Conservation (phyloP, 176 grass and related monocot species). For the Carex myosuroides region DNA sequence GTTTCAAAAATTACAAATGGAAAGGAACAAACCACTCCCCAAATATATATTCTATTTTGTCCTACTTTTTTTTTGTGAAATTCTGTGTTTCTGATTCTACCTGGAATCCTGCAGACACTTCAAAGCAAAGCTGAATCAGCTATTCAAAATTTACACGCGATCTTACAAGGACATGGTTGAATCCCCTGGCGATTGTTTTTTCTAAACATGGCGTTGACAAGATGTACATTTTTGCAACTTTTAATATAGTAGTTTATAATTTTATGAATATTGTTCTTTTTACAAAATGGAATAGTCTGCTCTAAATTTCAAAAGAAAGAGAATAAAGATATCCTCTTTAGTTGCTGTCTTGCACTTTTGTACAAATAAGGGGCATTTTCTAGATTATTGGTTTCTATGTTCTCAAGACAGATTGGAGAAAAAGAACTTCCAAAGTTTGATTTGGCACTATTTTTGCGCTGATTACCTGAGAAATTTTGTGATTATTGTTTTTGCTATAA, state of each 20-base stretch:
- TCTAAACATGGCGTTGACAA: not conserved
- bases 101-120: not conserved
- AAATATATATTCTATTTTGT: not conserved
- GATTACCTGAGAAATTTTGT: not conserved
- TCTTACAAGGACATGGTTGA: not conserved
- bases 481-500: not conserved
- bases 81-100: not conserved
- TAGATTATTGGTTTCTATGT: not conserved
- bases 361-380: not conserved
- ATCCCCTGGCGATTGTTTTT: not conserved
- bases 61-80: not conserved
- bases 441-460: not conserved
- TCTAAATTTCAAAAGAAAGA: not conserved
- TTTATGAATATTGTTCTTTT: not conserved
- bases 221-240: not conserved
- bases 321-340: not conserved
- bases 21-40: not conserved
- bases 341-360: not conserved
- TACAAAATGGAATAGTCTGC: not conserved
- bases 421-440: not conserved
- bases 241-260: not conserved
- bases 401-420: too few species aligned
- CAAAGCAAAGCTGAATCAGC: not conserved
- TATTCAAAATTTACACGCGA: not conserved
- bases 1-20: not conserved